Base-by-base conservation (phyloP, 2,329 filamentous ascomycete genomes). In the Venturia pyrina region DNA sequence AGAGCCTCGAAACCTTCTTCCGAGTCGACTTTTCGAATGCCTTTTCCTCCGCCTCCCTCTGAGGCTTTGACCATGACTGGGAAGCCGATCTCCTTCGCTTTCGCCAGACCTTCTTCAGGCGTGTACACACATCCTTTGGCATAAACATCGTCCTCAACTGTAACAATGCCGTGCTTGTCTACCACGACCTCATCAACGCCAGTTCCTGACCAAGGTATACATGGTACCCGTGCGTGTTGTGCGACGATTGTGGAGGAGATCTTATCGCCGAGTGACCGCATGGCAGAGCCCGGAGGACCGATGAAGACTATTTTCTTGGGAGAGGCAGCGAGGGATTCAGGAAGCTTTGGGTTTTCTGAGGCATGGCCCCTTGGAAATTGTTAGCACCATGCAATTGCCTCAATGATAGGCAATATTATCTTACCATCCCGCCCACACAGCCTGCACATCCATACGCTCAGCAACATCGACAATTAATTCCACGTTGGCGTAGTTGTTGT, bases 31-130 rank as follows among this genome's bases (percentile, higher is more conserved):
- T 98, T 97, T 76, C 96, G 91, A 75, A 99, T 99, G 84, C 95
- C 95, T 83, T 99, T 99, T 76, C 95, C 95, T 81, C 95, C 95
- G 81, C 95, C 95, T 80, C 95, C 95, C 82, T 99, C 95, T 2
- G 95, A 98, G n/a, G 95, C 95, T 83, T 99, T 99, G 78, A 99
- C 91, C 95, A 99, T 99, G 82, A 99, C 90, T 19, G 95, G 95
- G 82, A 99, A 99, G 70, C 95, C 95, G 76, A 99, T 99, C 74
- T 91, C 85, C 76, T 85, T 87, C 67, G 95, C 95, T 74, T 89
- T 92, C 74, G 85, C 81, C 63, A 99, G 85, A 79, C 93, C 95
- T 79, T 99, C 92, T 78, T 96, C 82, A 78, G 91, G 92, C 28
- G 90, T 92, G 75, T 86, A 86, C 61, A 96, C 95, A 78, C 95